Evolutionary conservation across 2,329 filamentous ascomycete genomes (phyloP).

Genomic region (Aspergillus sp.): DNA sequence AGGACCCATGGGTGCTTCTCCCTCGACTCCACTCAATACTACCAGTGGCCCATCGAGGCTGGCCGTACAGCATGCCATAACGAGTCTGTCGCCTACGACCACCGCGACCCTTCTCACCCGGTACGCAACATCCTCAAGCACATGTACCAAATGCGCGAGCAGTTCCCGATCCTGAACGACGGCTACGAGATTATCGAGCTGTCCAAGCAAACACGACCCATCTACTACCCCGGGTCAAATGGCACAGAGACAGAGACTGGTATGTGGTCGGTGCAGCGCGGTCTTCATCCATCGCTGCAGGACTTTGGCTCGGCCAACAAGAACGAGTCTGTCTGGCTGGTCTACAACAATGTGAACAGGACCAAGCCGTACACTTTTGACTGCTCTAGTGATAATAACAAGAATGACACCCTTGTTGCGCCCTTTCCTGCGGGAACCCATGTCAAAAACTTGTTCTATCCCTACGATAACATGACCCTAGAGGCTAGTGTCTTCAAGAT

Average conservation of each 20-base stretch:
- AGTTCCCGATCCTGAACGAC: conserved; percentile 60
- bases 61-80: conserved; percentile 58
- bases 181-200: conserved; percentile 50
- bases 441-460: conserved; percentile 64
- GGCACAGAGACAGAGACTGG: conserved; percentile 56
- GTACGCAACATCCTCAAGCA: conserved; percentile 61
- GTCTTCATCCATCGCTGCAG: conserved; percentile 54
- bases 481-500: conserved; percentile 41
- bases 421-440: conserved; percentile 56
- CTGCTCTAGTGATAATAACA: conserved; percentile 47
- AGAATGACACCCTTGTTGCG: conserved; percentile 52
- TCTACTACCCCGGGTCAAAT: conserved; percentile 54
- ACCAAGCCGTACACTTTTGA: conserved; percentile 58
- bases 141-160: conserved; percentile 61
- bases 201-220: conserved; percentile 58
- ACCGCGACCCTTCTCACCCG: conserved; percentile 62
- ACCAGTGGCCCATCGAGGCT: conserved; percentile 57
- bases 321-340: conserved; percentile 48
- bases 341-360: conserved; percentile 49
- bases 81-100: conserved; percentile 58
- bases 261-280: conserved; percentile 61
- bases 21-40: conserved; percentile 57
- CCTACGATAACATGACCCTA: conserved; percentile 57
- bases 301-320: conserved; percentile 45
- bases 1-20: conserved; percentile 64